Evolutionary conservation across 1,284 basidiomycete species (phyloP).

Genomic region (Malassezia slooffiae): DNA sequence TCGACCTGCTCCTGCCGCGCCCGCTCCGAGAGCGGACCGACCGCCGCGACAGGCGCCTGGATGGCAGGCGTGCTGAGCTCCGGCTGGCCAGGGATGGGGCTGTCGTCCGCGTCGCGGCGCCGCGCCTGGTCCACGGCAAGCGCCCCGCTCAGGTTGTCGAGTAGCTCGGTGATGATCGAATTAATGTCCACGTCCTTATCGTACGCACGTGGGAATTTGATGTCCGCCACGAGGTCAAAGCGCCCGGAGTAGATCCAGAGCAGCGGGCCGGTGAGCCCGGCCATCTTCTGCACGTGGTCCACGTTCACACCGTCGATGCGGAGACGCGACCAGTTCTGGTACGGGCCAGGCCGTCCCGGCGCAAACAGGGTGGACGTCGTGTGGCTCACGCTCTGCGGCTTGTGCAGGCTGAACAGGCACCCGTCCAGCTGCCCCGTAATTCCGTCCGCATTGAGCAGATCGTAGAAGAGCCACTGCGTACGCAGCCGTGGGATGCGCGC

Average conservation of each 20-base stretch:
- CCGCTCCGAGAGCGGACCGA: constrained; percentile 33
- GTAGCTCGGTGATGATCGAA: constrained; percentile 77
- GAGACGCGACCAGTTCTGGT: constrained; percentile 83
- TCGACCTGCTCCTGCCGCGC: constrained; percentile 26
- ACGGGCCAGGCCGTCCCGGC: constrained; percentile 6
- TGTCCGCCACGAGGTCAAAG: constrained; percentile 90
- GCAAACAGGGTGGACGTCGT: constrained; percentile 53
- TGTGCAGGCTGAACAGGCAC: constrained; percentile 90
- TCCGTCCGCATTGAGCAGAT: constrained; percentile 67
- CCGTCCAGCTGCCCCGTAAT: constrained; percentile 97
- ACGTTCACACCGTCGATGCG: constrained; percentile 93
- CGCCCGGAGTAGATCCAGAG: constrained; percentile 96
- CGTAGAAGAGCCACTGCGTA: constrained; percentile 92
- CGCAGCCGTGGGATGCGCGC: constrained; percentile 75
- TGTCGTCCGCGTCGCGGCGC: constrained; percentile 17
- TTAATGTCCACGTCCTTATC: constrained; percentile 62
- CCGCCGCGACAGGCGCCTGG: constrained; percentile 55
- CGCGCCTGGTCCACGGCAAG: constrained; percentile 13
- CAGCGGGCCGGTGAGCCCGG: constrained; percentile 65
- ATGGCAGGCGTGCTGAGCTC: constrained; percentile 76
- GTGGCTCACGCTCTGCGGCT: constrained; percentile 86
- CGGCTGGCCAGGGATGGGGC: constrained; percentile 76
- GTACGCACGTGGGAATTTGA: constrained; percentile 82
- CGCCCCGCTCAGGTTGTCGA: constrained; percentile 60
- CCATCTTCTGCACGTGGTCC: constrained; percentile 81